These are phyloP conservation scores for Protomyces inundatus DNA, from an alignment of 1,139 yeast species.

Conservation along the genomic window DNA sequence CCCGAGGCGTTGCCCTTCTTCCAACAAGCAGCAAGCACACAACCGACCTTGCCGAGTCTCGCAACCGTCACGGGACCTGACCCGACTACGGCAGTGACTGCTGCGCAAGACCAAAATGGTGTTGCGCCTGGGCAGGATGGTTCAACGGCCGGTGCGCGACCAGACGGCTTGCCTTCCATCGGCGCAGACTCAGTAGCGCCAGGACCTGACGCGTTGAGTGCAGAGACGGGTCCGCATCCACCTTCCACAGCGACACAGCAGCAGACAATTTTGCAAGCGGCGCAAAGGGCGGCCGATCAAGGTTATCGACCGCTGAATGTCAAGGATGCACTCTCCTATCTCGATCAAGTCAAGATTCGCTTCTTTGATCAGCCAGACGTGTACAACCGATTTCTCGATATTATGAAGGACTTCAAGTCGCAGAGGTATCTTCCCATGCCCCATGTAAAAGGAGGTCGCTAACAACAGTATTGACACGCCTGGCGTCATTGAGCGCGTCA, in stretches of 20 bases:
- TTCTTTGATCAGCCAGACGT: constrained; percentile 91
- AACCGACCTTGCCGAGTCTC: not conserved
- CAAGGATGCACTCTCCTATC: constrained; percentile 88
- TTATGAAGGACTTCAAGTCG: constrained; percentile 96
- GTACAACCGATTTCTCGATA: constrained; percentile 89
- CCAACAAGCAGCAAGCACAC: not conserved
- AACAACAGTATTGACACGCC: constrained; percentile 78
- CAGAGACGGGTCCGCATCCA: not conserved
- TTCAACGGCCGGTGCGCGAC: no score
- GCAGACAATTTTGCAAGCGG: constrained; percentile 11
- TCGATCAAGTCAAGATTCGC: constrained; percentile 92
- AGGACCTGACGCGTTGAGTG: no score
- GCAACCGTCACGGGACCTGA: no score
- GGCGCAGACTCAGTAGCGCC: no score
- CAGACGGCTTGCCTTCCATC: no score
- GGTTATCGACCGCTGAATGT: constrained; percentile 86
- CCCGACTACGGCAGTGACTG: no score
- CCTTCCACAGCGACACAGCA: not conserved
- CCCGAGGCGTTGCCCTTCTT: not conserved
- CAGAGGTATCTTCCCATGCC: constrained; percentile 52
- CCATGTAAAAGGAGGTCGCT: not conserved
- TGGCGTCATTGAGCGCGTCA: constrained; percentile 93
- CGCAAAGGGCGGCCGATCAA: constrained; percentile 29
- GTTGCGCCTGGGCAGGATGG: no score
- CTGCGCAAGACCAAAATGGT: no score